Conservation (phyloP, 225 moss, liverwort and hornwort species). For the Anthoceros angustus region DNA sequence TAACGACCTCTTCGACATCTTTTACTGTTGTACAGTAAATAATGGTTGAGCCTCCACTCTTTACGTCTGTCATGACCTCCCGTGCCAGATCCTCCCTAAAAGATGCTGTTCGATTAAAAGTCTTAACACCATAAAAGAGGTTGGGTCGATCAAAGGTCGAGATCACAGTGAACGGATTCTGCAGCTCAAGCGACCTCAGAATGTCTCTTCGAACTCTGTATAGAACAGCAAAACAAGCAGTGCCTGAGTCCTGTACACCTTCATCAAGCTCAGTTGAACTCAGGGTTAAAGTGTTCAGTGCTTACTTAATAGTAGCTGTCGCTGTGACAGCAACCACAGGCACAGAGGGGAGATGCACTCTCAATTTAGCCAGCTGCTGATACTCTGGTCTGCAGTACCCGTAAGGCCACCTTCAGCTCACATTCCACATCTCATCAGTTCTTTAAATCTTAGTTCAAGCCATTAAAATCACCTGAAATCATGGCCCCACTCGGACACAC, state of each 20-base stretch:
- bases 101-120: conserved; percentile 46
- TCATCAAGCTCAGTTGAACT: neutral
- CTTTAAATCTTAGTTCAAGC: neutral
- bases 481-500: conserved; percentile 98
- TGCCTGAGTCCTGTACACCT: neutral
- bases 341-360: conserved; percentile 58
- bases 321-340: conserved; percentile 87
- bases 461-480: conserved; percentile 51
- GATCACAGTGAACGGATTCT: conserved; percentile 41
- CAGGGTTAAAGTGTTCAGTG: neutral
- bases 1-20: conserved; percentile 60
- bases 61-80: conserved; percentile 53
- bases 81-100: conserved; percentile 68
- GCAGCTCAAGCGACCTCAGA: conserved; percentile 36
- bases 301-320: conserved; percentile 70
- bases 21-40: conserved; percentile 89
- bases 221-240: conserved; percentile 5
- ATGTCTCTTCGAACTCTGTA: conserved; percentile 76
- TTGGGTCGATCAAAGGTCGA: conserved; percentile 77
- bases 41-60: conserved; percentile 68
- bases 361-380: conserved; percentile 44
- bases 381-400: conserved; percentile 44
- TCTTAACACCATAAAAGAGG: conserved; percentile 69
- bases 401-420: neutral
- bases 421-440: neutral